Percentiles rank a stretch among this genome's conserved stretches.
Evolutionary conservation across 2,329 filamentous ascomycete genomes (phyloP).

Genomic region (Pseudocercospora musae): DNA sequence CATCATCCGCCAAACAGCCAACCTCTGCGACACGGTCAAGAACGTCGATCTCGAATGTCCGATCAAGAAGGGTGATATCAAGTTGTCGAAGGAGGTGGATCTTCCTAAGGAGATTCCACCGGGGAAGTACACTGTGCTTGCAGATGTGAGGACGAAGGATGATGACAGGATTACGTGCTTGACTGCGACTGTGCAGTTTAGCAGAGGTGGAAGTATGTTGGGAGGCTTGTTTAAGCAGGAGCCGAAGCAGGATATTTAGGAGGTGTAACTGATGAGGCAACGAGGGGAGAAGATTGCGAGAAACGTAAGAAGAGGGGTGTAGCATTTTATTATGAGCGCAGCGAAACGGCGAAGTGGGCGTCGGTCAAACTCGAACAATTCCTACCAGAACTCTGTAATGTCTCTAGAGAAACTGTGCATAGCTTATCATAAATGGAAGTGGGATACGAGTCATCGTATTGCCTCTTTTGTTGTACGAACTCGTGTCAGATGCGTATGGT

Average conservation of each 20-base stretch:
- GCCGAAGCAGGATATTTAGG: constrained; percentile 19
- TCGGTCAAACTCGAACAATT: not conserved
- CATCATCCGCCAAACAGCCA: constrained; percentile 73
- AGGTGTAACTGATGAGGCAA: not conserved
- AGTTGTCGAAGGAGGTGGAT: constrained; percentile 74
- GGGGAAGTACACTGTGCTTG: constrained; percentile 83
- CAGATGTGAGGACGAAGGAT: constrained; percentile 76
- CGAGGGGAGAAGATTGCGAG: not conserved
- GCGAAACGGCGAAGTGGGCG: constrained; percentile 1
- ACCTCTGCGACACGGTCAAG: constrained; percentile 83
- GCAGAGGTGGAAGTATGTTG: constrained; percentile 33
- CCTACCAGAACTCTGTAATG: not conserved
- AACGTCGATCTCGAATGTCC: constrained; percentile 90
- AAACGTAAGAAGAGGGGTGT: not conserved
- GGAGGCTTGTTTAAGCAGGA: constrained; percentile 24
- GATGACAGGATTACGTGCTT: constrained; percentile 80
- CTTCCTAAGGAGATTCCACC: constrained; percentile 84
- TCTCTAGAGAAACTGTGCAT: constrained; percentile 4
- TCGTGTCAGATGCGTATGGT: not conserved
- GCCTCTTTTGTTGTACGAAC: not conserved
- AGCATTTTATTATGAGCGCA: not conserved
- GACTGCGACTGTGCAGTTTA: constrained; percentile 68
- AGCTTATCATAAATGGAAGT: not conserved
- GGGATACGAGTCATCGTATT: not conserved
- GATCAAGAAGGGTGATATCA: constrained; percentile 71